Base-by-base conservation (phyloP, 805 yeast species). In the Yamadazyma kitorensis region DNA sequence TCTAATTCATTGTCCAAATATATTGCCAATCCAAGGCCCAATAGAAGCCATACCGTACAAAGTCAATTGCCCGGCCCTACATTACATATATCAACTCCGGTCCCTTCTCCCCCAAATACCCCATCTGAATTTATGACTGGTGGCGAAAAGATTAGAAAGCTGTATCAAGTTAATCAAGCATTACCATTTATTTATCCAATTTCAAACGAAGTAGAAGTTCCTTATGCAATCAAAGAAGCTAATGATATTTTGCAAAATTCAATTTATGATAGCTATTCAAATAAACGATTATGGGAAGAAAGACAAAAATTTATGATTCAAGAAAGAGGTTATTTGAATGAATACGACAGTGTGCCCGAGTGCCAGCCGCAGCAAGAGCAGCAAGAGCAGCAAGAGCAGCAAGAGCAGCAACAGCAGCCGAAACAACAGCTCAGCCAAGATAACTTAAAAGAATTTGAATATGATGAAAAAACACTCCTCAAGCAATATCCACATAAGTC, bases 11-110 rank as follows among this genome's bases (percentile, higher is more conserved):
- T 80, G 12, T 69, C 84, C 0, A 83, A 78, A 41, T 74, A 70
- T 43, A 65, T 80, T 31, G 82, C 73, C 31, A 70, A 70, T 20
- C 82, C 84, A 3, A 64, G 78, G 35, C 74, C 85, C 1, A 55
- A 66, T 39, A 67, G 67, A 46, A 42, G 66, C 4, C 74, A 70
- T 36, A 57, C 69, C 5, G 47, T 67, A 4, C 63, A 68, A 30
- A 59, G 68, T 9, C 63, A 68, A 23, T 54, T 75, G 15, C 82
- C 81, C 1, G 61, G 72, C 0, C 80, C 77, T 25, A 59, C 74
- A 0, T 63, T 81, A 4, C 89, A 84, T 53, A 72, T 87, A 8
- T 89, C 96, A 0, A 86, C 96, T 0, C 96, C 95, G 0, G 84
- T 83, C 1, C 93, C 95, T 3, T 85, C 95, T 0, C 95, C 95